A percentile compares a stretch with the other conserved stretches of the same genome.
Conservation (phyloP, 345 rosid species). For the Cochlearia excelsa region DNA sequence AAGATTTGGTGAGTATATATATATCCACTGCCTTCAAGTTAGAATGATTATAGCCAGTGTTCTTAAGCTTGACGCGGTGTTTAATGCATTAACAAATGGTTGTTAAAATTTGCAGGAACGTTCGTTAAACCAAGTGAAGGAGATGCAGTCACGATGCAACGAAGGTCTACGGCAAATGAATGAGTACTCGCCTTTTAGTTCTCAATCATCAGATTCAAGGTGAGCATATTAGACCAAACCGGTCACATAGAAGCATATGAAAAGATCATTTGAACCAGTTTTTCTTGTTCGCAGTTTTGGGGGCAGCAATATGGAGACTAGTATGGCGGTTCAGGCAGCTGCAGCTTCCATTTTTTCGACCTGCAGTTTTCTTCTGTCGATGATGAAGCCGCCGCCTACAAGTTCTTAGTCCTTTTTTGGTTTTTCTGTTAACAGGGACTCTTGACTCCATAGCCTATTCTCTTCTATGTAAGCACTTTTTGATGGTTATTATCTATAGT, state of each 20-base stretch:
- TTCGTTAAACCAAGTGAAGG: slow-evolving; percentile 67
- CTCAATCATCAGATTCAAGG: slow-evolving; percentile 52
- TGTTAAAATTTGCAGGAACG: slow-evolving; percentile 55
- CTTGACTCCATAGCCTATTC: background rate
- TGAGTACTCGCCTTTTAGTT: slow-evolving; percentile 37
- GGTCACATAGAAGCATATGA: background rate
- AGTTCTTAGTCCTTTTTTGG: slow-evolving; percentile 45
- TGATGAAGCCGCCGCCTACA: slow-evolving; percentile 53
- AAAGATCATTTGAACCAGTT: slow-evolving; percentile 1
- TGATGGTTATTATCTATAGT: slow-evolving; percentile 18
- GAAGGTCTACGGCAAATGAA: slow-evolving; percentile 66
- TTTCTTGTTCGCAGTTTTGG: slow-evolving; percentile 44
- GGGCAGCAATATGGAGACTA: slow-evolving; percentile 43
- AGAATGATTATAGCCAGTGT: slow-evolving; percentile 1
- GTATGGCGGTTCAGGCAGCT: slow-evolving; percentile 80
- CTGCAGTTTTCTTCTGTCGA: slow-evolving; percentile 62
- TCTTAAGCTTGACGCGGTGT: background rate
- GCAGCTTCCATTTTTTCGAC: slow-evolving; percentile 98
- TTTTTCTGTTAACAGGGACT: background rate
- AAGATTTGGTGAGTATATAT: slow-evolving; percentile 62
- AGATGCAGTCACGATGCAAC: slow-evolving; percentile 72
- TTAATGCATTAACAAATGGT: slow-evolving; percentile 17
- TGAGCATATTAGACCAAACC: slow-evolving; percentile 27
- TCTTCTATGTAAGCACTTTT: slow-evolving; percentile 23
- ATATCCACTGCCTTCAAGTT: slow-evolving; percentile 19